Evolutionary conservation across 1,139 yeast genomes (phyloP).

Genomic region (Taphrina betulina): DNA sequence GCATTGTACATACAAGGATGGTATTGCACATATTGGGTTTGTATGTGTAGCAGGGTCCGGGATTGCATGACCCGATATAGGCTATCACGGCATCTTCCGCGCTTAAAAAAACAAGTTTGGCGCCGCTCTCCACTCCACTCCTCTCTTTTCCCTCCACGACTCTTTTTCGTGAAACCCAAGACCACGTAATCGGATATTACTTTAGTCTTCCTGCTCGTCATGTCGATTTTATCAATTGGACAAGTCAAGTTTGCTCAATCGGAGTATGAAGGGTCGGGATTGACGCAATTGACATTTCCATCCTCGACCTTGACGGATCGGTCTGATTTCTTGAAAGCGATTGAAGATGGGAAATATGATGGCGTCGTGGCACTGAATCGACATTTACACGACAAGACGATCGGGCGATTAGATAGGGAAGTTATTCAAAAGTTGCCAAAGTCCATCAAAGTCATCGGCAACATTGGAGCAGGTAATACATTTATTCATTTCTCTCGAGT

Average conservation of each 20-base stretch:
- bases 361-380: constrained; percentile 9
- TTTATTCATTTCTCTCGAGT: too few species aligned
- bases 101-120: too few species aligned
- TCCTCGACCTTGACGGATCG: background rate
- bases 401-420: constrained; percentile 26
- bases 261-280: background rate
- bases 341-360: constrained; percentile 10
- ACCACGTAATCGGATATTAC: too few species aligned
- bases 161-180: too few species aligned
- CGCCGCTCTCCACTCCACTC: too few species aligned
- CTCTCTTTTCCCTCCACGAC: too few species aligned
- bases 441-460: constrained; percentile 16
- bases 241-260: constrained; percentile 6
- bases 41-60: too few species aligned
- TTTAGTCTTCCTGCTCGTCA: too few species aligned
- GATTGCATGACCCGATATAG: too few species aligned
- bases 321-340: constrained; percentile 1
- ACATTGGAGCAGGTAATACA: constrained; percentile 31
- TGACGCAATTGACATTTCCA: background rate
- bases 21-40: too few species aligned
- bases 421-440: constrained; percentile 15
- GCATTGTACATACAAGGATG: too few species aligned
- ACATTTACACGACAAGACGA: constrained; percentile 18
- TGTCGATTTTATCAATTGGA: constrained; percentile 9
- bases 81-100: too few species aligned